Conservation (phyloP, 2,329 filamentous ascomycete genomes). For the Aureobasidium sp. region DNA sequence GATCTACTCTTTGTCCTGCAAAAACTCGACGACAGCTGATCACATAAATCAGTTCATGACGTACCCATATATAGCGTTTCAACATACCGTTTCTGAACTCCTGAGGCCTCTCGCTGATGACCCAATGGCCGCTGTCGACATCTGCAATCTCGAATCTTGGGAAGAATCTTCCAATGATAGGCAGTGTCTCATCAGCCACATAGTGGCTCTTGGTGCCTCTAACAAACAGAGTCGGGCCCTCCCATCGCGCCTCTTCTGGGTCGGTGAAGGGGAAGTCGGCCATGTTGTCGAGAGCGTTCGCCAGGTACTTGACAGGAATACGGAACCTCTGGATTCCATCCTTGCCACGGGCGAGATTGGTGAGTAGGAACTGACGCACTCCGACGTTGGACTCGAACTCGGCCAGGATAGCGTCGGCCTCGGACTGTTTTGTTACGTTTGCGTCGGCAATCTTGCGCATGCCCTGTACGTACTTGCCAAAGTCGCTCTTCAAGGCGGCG, state of each 20-base stretch:
- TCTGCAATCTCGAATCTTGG: conserved; percentile 66
- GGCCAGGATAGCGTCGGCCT: conserved; percentile 72
- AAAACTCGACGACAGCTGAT: conserved; percentile 56
- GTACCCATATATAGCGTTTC: neutral
- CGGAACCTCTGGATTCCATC: conserved; percentile 60
- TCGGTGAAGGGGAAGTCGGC: conserved; percentile 83
- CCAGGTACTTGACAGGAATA: conserved; percentile 67
- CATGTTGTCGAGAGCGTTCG: conserved; percentile 60
- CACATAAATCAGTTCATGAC: neutral
- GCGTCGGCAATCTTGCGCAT: conserved; percentile 75
- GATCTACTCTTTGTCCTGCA: conserved; percentile 42
- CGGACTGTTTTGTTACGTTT: conserved; percentile 57
- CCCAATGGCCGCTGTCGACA: conserved; percentile 75
- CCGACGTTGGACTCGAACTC: conserved; percentile 65
- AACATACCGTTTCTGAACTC: conserved; percentile 63
- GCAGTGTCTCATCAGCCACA: conserved; percentile 70
- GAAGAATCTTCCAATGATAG: conserved; percentile 75
- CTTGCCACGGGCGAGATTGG: conserved; percentile 60
- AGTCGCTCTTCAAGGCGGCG: conserved; percentile 63
- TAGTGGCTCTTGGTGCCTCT: conserved; percentile 69
- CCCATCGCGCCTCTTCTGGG: conserved; percentile 58
- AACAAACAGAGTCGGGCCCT: conserved; percentile 73
- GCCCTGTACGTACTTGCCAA: conserved; percentile 69
- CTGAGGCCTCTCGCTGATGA: conserved; percentile 81
- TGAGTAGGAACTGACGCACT: conserved; percentile 85